Evolutionary conservation across 2,329 filamentous ascomycete genomes (phyloP), one percentile per base, ranked within the genome.

Genomic region (Coniochaeta prunicola): DNA sequence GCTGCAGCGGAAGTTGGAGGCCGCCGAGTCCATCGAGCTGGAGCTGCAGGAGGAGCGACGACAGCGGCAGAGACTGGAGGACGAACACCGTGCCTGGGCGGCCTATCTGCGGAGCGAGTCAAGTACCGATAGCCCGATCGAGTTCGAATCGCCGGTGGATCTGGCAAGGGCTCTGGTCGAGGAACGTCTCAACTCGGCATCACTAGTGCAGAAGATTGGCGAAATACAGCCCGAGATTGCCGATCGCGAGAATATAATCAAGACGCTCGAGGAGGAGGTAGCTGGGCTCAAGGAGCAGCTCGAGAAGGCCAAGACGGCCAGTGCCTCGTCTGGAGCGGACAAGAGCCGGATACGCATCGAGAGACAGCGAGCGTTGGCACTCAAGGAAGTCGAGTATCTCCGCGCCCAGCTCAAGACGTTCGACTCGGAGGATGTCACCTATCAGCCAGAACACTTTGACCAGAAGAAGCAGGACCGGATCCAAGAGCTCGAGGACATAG

Each of bases 331-430:
- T 1, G 80, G 76, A 7, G 77, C 79, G 17, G 89, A 91, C 67
- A 89, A 92, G 73, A 81, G 83, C 1, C 87, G 86, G 48, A 77
- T 89, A 57, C 84, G 94, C 33, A 76, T 97, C 0, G 93, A 99
- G 66, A 83, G 94, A 60, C 93, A 97, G 70, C 89, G 91, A 59
- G 84, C 82, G 0, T 81, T 99, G 8, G 91, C 92, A 0, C 81
- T 91, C 26, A 97, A 97, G 69, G 96, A 99, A 70, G 91, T 94
- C 0, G 92, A 97, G 65, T 96, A 96, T 70, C 81, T 99, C 7
- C 89, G 94, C 24, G 93, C 91, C 0, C 94, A 99, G 72, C 81
- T 97, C 58, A 92, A 92, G 74, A 88, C 90, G 0, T 89, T 96
- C 61, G 91, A 97, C 67, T 83, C 85, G 0, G 94, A 99, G 72